phyloP scores from a whole-genome alignment of 2,329 filamentous ascomycete genomes.

The Trichophyton benhamiae region DNA sequence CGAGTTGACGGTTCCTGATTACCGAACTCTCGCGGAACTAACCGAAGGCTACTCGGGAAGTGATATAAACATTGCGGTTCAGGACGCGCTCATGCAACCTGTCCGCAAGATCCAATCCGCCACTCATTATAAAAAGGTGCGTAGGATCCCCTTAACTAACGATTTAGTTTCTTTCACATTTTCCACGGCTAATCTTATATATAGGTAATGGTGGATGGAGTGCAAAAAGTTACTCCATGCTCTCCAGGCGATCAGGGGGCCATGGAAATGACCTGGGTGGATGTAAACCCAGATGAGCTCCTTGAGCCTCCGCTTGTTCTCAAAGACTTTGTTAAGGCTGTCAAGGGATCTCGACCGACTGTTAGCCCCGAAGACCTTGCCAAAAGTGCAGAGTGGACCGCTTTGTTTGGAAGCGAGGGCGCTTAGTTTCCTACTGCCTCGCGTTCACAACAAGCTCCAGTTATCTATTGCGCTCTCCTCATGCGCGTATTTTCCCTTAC shows the following conservation, averaged over 20 bases:
- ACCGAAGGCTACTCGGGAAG: constrained; percentile 92
- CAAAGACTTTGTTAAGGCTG: constrained; percentile 87
- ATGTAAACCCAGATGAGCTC: constrained; percentile 70
- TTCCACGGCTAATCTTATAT: not conserved
- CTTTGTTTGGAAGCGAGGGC: constrained; percentile 90
- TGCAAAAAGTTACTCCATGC: constrained; percentile 61
- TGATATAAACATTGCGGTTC: constrained; percentile 90
- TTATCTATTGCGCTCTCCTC: not conserved
- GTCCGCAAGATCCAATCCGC: constrained; percentile 93
- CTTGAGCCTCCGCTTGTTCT: constrained; percentile 75
- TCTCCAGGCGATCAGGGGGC: constrained; percentile 80
- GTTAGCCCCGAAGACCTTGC: constrained; percentile 77
- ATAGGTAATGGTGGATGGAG: constrained; percentile 57
- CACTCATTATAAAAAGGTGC: constrained; percentile 90
- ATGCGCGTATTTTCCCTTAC: not conserved
- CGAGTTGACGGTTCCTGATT: constrained; percentile 65
- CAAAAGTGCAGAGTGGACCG: constrained; percentile 82
- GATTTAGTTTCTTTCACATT: not conserved
- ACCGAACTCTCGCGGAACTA: constrained; percentile 61
- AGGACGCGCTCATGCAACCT: constrained; percentile 94
- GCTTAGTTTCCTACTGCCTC: constrained; percentile 31
- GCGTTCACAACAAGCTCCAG: not conserved
- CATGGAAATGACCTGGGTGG: constrained; percentile 86
- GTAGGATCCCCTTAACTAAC: constrained; percentile 6
- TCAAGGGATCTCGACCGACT: constrained; percentile 77